Conservation (phyloP, 164 flowering plant genomes). For the Magnolia officinalis region DNA sequence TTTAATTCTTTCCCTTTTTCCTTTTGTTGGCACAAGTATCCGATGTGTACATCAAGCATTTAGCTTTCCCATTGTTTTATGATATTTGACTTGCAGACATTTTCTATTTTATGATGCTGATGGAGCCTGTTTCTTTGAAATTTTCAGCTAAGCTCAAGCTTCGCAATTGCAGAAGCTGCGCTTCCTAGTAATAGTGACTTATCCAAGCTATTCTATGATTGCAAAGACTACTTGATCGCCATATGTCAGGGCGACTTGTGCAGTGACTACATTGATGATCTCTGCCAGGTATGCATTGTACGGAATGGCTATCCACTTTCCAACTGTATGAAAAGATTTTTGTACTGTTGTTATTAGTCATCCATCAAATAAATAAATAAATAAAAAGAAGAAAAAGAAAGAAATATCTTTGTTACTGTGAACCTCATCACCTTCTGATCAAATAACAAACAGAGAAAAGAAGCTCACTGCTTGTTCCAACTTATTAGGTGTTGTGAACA, state of each 20-base stretch:
- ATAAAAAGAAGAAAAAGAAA: no score
- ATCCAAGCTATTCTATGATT: conserved; percentile 67
- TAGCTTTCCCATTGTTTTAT: neutral
- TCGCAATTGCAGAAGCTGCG: conserved; percentile 58
- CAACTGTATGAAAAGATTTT: neutral
- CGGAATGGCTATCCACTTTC: neutral
- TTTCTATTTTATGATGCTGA: neutral
- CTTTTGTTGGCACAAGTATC: neutral
- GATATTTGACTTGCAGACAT: neutral
- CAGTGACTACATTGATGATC: conserved; percentile 65
- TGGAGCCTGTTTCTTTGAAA: conserved; percentile 10
- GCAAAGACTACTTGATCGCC: conserved; percentile 67
- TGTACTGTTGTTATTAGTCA: neutral
- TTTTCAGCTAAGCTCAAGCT: conserved; percentile 68
- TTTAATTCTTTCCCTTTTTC: neutral
- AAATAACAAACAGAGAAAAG: neutral
- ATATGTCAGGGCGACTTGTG: conserved; percentile 53
- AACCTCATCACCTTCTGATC: neutral
- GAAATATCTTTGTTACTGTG: neutral
- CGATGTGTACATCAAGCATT: neutral
- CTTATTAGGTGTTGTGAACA: no score
- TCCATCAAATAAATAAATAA: no score
- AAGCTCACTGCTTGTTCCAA: neutral
- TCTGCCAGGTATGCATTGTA: conserved; percentile 59
- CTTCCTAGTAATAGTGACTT: conserved; percentile 42